A percentile compares a stretch with the other conserved stretches of the same genome.
Evolutionary conservation across 176 grass and related monocot genomes (phyloP).

Genomic region (Echinochloa phyllopogon): DNA sequence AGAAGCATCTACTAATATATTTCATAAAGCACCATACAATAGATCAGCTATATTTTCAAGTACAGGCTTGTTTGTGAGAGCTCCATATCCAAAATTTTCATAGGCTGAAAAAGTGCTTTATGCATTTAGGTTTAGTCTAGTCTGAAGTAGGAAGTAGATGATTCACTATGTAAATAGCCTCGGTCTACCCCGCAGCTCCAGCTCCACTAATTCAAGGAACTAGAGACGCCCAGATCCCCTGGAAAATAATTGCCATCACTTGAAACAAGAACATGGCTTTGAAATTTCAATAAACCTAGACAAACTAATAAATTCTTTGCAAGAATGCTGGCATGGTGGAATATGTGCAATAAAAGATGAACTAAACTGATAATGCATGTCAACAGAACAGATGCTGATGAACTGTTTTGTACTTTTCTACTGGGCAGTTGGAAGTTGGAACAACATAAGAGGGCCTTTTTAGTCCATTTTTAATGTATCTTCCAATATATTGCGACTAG

Average conservation of each 20-base stretch:
- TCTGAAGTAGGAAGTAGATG: neutral
- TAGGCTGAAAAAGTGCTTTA: neutral
- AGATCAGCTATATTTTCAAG: conserved; percentile 10
- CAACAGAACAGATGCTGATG: neutral
- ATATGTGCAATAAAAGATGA: neutral
- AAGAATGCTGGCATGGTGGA: neutral
- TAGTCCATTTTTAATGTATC: neutral
- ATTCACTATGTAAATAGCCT: neutral
- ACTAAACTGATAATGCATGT: neutral
- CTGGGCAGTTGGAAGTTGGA: neutral
- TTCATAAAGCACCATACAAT: neutral
- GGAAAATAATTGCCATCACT: neutral
- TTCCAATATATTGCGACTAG: neutral
- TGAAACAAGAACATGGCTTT: neutral
- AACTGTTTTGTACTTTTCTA: neutral
- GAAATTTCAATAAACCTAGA: conserved; percentile 3
- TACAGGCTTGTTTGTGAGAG: neutral
- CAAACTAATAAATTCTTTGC: neutral
- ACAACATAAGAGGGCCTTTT: conserved; percentile 2
- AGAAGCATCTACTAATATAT: neutral
- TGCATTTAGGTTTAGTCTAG: neutral
- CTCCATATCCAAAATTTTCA: neutral
- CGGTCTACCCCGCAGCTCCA: neutral
- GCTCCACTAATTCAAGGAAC: neutral
- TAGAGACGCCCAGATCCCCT: neutral